A percentile compares a stretch with the other conserved stretches of the same genome.
Evolutionary conservation across 2,329 filamentous ascomycete genomes (phyloP).

Genomic region (Microdochium trichocladiopsis): DNA sequence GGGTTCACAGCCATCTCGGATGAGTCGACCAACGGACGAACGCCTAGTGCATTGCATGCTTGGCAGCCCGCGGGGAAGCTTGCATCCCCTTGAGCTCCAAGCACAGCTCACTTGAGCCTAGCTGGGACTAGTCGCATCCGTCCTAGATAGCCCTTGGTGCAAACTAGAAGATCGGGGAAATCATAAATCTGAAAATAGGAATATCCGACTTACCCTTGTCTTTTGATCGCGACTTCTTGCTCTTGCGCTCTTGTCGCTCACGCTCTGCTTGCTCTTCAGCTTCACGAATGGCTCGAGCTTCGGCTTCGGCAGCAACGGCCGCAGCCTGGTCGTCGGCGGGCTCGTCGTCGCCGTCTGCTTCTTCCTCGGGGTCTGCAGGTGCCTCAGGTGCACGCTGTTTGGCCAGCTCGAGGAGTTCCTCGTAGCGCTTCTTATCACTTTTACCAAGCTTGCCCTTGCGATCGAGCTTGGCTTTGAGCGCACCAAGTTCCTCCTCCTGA

Average conservation of each 20-base stretch:
- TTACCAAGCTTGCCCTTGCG: constrained; percentile 1
- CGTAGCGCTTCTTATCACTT: neutral
- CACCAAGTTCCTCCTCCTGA: neutral
- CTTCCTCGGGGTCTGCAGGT: neutral
- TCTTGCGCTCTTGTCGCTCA: constrained; percentile 22
- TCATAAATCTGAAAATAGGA: neutral
- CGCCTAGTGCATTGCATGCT: constrained; percentile 7
- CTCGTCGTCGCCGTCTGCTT: constrained; percentile 8
- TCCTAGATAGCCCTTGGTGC: neutral
- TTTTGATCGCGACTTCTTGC: constrained; percentile 25
- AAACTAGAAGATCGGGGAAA: neutral
- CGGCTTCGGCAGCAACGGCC: constrained; percentile 12
- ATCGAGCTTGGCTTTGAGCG: neutral
- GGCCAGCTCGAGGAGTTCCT: neutral
- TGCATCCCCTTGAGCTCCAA: neutral
- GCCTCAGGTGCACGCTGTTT: neutral
- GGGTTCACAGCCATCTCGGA: neutral
- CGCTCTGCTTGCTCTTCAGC: constrained; percentile 17
- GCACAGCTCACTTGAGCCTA: neutral
- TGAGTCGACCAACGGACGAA: neutral
- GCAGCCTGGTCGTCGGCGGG: constrained; percentile 10
- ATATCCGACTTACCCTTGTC: constrained; percentile 1
- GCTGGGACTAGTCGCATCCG: neutral
- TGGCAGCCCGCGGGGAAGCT: constrained; percentile 3
- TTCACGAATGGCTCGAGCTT: constrained; percentile 18